phyloP scores from a whole-genome alignment of 169 alveolate genomes.

The Plasmodium cynomolgi region DNA sequence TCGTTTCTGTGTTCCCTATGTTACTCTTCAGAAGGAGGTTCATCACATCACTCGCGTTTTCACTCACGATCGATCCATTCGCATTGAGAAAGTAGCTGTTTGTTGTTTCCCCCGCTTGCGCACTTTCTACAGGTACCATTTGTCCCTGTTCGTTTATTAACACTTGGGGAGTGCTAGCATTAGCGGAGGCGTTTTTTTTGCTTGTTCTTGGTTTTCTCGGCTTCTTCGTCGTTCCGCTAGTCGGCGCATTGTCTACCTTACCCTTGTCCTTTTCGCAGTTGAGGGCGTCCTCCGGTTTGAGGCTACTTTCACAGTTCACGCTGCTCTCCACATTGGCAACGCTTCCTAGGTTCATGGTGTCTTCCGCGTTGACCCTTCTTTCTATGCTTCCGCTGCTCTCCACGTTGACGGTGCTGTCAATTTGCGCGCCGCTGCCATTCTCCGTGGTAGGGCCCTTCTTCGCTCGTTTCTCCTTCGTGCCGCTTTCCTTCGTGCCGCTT shows the following conservation, averaged over 20 bases:
- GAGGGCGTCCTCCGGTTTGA: neutral
- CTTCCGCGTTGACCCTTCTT: neutral
- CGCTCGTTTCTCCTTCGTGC: neutral
- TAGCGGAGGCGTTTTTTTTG: neutral
- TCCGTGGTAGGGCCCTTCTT: neutral
- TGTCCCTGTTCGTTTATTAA: neutral
- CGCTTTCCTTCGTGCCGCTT: neutral
- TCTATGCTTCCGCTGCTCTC: neutral
- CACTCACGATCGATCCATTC: neutral
- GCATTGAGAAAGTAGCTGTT: neutral
- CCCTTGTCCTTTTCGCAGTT: neutral
- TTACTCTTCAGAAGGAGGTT: neutral
- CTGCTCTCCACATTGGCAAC: neutral
- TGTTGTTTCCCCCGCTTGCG: neutral
- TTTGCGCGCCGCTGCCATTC: neutral
- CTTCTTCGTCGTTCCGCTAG: neutral
- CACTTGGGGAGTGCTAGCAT: neutral
- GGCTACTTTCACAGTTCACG: neutral
- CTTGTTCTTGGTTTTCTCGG: constrained; percentile 32
- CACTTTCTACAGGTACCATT: neutral
- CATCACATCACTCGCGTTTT: neutral
- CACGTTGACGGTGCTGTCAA: neutral
- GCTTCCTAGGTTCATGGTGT: neutral
- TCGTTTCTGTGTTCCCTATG: neutral
- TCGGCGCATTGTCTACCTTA: neutral